A percentile compares a stretch with the other conserved stretches of the same genome.
phyloP scores from a whole-genome alignment of 257 asterid species.

The Solanum bulbocastanum region DNA sequence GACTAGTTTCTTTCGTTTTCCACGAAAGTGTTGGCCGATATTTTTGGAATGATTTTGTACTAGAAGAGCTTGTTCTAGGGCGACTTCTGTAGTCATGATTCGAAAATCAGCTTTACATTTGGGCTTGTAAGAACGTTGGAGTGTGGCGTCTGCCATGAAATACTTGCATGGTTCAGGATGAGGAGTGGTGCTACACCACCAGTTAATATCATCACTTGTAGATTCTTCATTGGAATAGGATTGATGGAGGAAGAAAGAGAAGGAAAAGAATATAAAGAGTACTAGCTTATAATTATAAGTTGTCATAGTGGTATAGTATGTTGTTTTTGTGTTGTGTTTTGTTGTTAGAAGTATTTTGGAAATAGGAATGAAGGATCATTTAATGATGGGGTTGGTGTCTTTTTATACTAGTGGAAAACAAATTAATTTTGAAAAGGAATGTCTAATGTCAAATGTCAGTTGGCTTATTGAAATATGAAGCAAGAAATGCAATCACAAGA shows the following conservation, averaged over 20 bases:
- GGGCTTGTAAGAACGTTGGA: slow-evolving; percentile 10
- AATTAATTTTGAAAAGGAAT: background rate
- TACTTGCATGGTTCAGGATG: slow-evolving; percentile 48
- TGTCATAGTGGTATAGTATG: background rate
- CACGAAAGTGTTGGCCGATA: slow-evolving; percentile 7
- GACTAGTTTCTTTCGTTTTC: slow-evolving; percentile 16
- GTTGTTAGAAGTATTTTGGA: background rate
- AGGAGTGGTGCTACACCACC: slow-evolving; percentile 68
- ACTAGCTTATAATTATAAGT: background rate
- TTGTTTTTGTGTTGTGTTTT: background rate
- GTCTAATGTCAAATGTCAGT: slow-evolving; percentile 1
- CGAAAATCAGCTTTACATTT: slow-evolving; percentile 34
- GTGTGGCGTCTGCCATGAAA: slow-evolving; percentile 23
- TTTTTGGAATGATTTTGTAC: slow-evolving; percentile 17
- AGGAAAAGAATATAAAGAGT: background rate
- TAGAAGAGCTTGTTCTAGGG: slow-evolving; percentile 36
- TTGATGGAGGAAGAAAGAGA: slow-evolving; percentile 5
- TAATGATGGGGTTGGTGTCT: background rate
- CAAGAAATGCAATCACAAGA: background rate
- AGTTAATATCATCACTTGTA: slow-evolving; percentile 14
- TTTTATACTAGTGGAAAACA: background rate
- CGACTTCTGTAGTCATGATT: slow-evolving; percentile 26
- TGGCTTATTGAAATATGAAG: background rate
- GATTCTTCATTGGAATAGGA: background rate
- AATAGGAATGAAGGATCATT: background rate